These are phyloP conservation scores for Arthrobotrys sinensis DNA, from an alignment of 2,329 filamentous ascomycete genomes.

Conservation along the genomic window DNA sequence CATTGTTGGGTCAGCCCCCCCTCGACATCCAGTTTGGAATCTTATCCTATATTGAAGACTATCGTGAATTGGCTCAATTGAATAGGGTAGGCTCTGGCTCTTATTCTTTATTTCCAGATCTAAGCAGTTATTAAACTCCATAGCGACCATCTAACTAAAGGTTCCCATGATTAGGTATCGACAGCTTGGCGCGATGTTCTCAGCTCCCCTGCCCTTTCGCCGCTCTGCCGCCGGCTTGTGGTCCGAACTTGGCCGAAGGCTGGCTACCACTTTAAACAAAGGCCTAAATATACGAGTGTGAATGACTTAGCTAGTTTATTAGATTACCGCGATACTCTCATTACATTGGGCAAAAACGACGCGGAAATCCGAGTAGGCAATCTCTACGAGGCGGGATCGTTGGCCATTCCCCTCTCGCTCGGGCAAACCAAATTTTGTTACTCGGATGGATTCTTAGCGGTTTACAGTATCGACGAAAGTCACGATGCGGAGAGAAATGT, in stretches of 20 bases:
- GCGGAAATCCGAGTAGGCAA: slow-evolving; percentile 8
- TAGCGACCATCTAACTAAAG: background rate
- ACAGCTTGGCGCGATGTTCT: slow-evolving; percentile 10
- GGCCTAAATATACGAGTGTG: background rate
- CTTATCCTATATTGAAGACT: slow-evolving; percentile 22
- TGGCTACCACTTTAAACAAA: background rate
- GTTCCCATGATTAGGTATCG: background rate
- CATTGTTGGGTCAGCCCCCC: slow-evolving; percentile 15
- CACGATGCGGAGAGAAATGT: slow-evolving; percentile 1
- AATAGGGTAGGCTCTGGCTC: background rate
- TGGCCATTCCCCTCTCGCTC: slow-evolving; percentile 5
- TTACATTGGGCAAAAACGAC: slow-evolving; percentile 10
- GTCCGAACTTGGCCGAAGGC: background rate
- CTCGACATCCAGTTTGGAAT: slow-evolving; percentile 28
- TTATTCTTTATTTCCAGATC: background rate
- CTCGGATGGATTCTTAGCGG: slow-evolving; percentile 21
- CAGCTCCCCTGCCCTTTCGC: background rate
- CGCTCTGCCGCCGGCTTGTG: background rate
- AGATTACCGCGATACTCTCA: background rate
- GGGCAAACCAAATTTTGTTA: slow-evolving; percentile 30
- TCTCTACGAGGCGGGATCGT: slow-evolving; percentile 18
- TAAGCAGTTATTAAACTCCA: background rate
- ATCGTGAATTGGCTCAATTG: slow-evolving; percentile 1
- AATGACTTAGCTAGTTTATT: background rate
- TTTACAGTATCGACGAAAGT: slow-evolving; percentile 4